Percentiles rank a stretch among this genome's conserved stretches.
phyloP scores from a whole-genome alignment of 2,329 filamentous ascomycete genomes.

The Raffaelea arxii region DNA sequence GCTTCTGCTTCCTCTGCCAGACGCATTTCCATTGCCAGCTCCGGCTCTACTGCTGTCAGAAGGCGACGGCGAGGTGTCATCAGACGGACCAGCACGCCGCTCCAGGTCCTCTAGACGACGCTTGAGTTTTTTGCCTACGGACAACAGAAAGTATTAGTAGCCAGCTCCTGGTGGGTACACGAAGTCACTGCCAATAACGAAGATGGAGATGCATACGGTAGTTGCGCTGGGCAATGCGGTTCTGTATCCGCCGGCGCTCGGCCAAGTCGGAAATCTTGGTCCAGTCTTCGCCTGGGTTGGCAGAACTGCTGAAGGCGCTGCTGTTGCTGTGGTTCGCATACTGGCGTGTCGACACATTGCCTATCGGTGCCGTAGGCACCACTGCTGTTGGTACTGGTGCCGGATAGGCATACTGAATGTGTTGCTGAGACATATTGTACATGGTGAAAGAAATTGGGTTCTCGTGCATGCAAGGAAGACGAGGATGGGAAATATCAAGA shows the following conservation, averaged over 20 bases:
- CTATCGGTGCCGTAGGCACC: constrained; percentile 16
- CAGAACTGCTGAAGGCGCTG: constrained; percentile 89
- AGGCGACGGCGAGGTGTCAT: constrained; percentile 16
- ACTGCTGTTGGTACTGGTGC: constrained; percentile 19
- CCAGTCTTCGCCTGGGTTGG: constrained; percentile 96
- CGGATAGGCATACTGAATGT: constrained; percentile 26
- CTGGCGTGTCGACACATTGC: constrained; percentile 44
- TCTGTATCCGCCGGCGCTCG: constrained; percentile 88
- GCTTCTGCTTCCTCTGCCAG: constrained; percentile 18
- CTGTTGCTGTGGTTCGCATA: constrained; percentile 69
- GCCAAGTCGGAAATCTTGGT: constrained; percentile 97
- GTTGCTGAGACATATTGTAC: constrained; percentile 33
- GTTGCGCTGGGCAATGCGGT: constrained; percentile 94
- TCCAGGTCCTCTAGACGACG: constrained; percentile 78
- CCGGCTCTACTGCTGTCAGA: too few relatives aligned
- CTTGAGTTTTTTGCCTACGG: constrained; percentile 81
- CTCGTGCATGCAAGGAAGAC: neutral
- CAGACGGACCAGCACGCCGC: constrained; percentile 53
- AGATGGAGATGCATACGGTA: constrained; percentile 57
- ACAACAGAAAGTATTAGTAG: constrained; percentile 8
- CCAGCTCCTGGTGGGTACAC: too few relatives aligned
- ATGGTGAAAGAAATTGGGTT: constrained; percentile 18
- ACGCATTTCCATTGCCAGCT: constrained; percentile 8
- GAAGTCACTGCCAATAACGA: too few relatives aligned
- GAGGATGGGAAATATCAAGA: neutral